A percentile compares a stretch with the other conserved stretches of the same genome.
phyloP scores from a whole-genome alignment of 2,329 filamentous ascomycete species.

The Zymoseptoria passerinii region DNA sequence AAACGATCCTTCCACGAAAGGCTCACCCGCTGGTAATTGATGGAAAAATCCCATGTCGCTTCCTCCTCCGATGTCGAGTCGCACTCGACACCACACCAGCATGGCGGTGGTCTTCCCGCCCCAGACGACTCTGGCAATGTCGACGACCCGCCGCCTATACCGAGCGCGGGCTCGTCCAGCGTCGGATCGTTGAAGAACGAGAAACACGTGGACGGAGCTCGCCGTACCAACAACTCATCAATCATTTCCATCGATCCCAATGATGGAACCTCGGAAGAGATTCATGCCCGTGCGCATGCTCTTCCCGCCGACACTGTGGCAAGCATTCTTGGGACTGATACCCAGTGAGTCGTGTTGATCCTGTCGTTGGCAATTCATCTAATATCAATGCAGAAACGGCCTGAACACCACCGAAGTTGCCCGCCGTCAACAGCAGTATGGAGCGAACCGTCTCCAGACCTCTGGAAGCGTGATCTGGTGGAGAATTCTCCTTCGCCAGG shows the following conservation, averaged over 20 bases:
- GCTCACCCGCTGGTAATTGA: slow-evolving; percentile 15
- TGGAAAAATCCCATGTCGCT: slow-evolving; percentile 20
- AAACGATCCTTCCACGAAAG: slow-evolving; percentile 6
- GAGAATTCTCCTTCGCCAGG: slow-evolving; percentile 29
- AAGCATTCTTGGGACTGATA: slow-evolving; percentile 12
- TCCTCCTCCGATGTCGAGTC: slow-evolving; percentile 16
- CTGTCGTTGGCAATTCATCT: not conserved
- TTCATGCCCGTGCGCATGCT: slow-evolving; percentile 16
- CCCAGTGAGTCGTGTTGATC: slow-evolving; percentile 10
- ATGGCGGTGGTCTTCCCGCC: slow-evolving; percentile 15
- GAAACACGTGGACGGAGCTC: slow-evolving; percentile 20
- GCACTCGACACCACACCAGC: slow-evolving; percentile 15
- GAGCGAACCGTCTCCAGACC: slow-evolving; percentile 24
- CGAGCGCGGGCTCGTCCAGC: slow-evolving; percentile 23
- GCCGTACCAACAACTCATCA: slow-evolving; percentile 14
- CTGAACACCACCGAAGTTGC: slow-evolving; percentile 17
- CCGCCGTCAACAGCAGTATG: slow-evolving; percentile 20
- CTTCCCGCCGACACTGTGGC: slow-evolving; percentile 13
- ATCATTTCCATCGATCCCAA: slow-evolving; percentile 9
- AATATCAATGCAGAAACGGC: slow-evolving; percentile 13
- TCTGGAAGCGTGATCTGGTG: slow-evolving; percentile 25
- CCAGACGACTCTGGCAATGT: slow-evolving; percentile 20
- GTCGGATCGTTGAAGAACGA: slow-evolving; percentile 17
- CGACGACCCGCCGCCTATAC: slow-evolving; percentile 25
- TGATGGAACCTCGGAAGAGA: slow-evolving; percentile 7